Evolutionary conservation across 352 stramenopile species (phyloP).

Genomic region (Phytopythium montanum): DNA sequence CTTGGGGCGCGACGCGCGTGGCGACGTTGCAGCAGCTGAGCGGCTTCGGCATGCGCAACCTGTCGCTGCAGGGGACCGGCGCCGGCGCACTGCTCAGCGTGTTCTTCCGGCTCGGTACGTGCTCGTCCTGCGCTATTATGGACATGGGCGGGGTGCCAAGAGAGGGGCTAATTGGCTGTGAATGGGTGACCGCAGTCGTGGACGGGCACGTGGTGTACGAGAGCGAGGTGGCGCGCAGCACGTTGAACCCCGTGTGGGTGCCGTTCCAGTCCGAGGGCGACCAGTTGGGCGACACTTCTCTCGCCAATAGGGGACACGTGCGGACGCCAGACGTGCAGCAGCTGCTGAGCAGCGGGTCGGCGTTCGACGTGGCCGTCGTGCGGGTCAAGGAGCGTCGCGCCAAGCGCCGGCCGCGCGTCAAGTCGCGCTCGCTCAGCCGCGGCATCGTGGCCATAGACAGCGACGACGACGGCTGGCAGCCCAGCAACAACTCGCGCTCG

Average conservation of each 20-base stretch:
- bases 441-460: conserved; percentile 37
- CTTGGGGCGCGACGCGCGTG: conserved; percentile 13
- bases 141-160: background rate
- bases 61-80: conserved; percentile 44
- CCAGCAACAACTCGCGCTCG: conserved; percentile 37
- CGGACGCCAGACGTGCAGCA: conserved; percentile 22
- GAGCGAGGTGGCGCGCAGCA: conserved; percentile 65
- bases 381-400: conserved; percentile 45
- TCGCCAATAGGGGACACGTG: conserved; percentile 11
- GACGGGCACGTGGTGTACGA: conserved; percentile 66
- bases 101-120: conserved; percentile 74
- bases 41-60: conserved; percentile 75
- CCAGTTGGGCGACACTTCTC: conserved; percentile 2
- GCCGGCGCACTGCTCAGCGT: conserved; percentile 55
- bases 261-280: conserved; percentile 59
- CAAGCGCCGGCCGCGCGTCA: conserved; percentile 37
- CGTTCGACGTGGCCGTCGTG: conserved; percentile 68
- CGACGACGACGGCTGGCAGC: conserved; percentile 34
- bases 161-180: background rate
- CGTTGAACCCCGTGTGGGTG: conserved; percentile 81
- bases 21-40: conserved; percentile 69
- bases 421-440: conserved; percentile 41
- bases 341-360: conserved; percentile 43
- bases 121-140: too few relatives aligned
- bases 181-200: conserved; percentile 32